Conservation (phyloP, 1,139 yeast genomes). For the Pichia sp. region DNA sequence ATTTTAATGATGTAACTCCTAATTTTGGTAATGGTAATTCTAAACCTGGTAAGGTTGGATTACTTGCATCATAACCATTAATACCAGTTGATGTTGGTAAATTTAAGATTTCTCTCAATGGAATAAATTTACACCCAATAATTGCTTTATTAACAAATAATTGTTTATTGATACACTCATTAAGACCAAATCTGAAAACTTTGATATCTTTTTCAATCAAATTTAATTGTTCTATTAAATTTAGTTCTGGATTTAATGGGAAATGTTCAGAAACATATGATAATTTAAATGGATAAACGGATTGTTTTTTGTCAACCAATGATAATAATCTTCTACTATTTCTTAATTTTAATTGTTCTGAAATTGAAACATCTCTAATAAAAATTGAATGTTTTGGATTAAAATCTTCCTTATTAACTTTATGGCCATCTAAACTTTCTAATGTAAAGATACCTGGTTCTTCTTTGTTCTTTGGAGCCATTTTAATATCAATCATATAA, state of each 20-base stretch:
- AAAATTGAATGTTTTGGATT: conserved; percentile 65
- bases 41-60: conserved; percentile 64
- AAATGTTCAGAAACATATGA: conserved; percentile 54
- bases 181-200: conserved; percentile 66
- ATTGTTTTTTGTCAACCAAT: conserved; percentile 62
- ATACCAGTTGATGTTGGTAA: conserved; percentile 59
- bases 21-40: conserved; percentile 68
- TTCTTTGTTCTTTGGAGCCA: conserved; percentile 53
- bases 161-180: conserved; percentile 77
- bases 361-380: conserved; percentile 73
- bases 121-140: conserved; percentile 62
- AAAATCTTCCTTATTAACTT: conserved; percentile 47
- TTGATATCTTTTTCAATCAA: conserved; percentile 48
- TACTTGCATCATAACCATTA: conserved; percentile 57
- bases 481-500: conserved; percentile 72
- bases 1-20: conserved; percentile 59
- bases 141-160: conserved; percentile 72
- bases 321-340: conserved; percentile 67
- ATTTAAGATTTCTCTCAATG: conserved; percentile 57
- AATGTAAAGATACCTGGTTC: conserved; percentile 63
- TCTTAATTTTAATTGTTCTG: conserved; percentile 71
- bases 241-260: conserved; percentile 42
- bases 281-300: conserved; percentile 90
- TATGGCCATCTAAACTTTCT: conserved; percentile 56
- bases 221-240: conserved; percentile 33